Evolutionary conservation across 2,329 filamentous ascomycete genomes (phyloP).

Genomic region (Xylaria sp.): DNA sequence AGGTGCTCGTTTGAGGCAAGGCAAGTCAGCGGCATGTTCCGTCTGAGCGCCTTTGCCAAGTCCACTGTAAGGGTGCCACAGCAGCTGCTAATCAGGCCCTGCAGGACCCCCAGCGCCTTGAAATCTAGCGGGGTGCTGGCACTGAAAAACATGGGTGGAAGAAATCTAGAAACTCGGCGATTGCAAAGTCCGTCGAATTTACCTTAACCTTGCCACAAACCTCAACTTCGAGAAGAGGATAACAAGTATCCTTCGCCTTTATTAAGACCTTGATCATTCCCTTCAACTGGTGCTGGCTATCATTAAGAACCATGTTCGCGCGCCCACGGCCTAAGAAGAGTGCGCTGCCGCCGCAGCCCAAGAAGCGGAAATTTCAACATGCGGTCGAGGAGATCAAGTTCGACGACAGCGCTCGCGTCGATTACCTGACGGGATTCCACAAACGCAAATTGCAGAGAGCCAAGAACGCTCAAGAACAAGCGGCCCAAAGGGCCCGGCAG

Average conservation of each 20-base stretch:
- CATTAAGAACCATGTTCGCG: slow-evolving; percentile 48
- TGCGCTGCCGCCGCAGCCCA: slow-evolving; percentile 60
- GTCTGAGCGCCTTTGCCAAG: background rate
- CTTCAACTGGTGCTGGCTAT: background rate
- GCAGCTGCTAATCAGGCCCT: background rate
- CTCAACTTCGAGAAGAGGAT: no score
- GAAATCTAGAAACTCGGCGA: background rate
- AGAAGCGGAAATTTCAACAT: slow-evolving; percentile 65
- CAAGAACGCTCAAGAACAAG: slow-evolving; percentile 82
- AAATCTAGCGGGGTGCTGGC: slow-evolving; percentile 7
- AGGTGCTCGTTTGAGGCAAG: slow-evolving; percentile 3
- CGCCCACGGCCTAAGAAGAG: slow-evolving; percentile 62
- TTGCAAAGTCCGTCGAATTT: background rate
- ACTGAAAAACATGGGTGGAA: background rate
- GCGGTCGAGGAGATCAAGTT: slow-evolving; percentile 82
- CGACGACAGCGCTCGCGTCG: slow-evolving; percentile 75
- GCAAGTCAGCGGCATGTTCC: slow-evolving; percentile 18
- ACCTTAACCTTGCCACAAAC: no score
- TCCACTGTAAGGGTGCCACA: background rate
- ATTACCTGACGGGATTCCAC: slow-evolving; percentile 94
- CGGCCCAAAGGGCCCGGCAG: slow-evolving; percentile 73
- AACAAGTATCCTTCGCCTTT: background rate
- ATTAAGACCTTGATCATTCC: background rate
- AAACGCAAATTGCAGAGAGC: slow-evolving; percentile 88
- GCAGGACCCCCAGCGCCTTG: slow-evolving; percentile 14